Base-by-base conservation (phyloP, 1,284 basidiomycete genomes). In the Boletellus deceptivus region DNA sequence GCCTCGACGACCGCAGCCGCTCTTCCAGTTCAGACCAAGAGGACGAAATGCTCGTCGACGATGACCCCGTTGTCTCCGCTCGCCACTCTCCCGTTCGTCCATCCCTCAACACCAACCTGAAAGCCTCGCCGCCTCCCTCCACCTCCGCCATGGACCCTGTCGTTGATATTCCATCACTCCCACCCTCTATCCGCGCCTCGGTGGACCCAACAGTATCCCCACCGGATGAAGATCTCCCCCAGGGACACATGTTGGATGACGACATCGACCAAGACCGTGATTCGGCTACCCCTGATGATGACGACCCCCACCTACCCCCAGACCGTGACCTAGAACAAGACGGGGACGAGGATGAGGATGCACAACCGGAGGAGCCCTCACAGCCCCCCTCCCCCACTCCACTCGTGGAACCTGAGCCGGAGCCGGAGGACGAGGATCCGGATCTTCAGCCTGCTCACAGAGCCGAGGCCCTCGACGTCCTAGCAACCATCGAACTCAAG, bases 401-500 rank as follows among this genome's bases (percentile, higher is more conserved):
- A 1, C 52, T 58, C 31, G 35, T 51, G 0, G 65, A 68, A 54
- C 56, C 54, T 0, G 62, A 63, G n/a, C 56, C 53, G 3, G 65
- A 67, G 25, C 55, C 50, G 18, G 68, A 60, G 10, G 69, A 72
- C 33, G 69, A 77, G 42, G 86, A 86, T 51, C 75, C 76, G 11
- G 84, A 88, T 49, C 66, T 88, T 41, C 86, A 86, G 52, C 85
- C 86, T 39, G 84, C 84, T 1, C 84, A 91, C 65, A 78, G 89
- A 22, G 85, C 84, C 2, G 89, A 91, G 62, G 89, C 89, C 0
- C 72, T 91, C 24, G 89, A 91, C 52, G 83, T 84, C 1, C 72
- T 91, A 8, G 88, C 89, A 2, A 76, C 74, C 11, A 89, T 91
- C 54, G 89, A 91, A 57, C 78, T 91, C 63, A 89, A 85, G 58